These are phyloP conservation scores for Fusarium caatingaense DNA, from an alignment of 2,329 filamentous ascomycete species.

Conservation along the genomic window DNA sequence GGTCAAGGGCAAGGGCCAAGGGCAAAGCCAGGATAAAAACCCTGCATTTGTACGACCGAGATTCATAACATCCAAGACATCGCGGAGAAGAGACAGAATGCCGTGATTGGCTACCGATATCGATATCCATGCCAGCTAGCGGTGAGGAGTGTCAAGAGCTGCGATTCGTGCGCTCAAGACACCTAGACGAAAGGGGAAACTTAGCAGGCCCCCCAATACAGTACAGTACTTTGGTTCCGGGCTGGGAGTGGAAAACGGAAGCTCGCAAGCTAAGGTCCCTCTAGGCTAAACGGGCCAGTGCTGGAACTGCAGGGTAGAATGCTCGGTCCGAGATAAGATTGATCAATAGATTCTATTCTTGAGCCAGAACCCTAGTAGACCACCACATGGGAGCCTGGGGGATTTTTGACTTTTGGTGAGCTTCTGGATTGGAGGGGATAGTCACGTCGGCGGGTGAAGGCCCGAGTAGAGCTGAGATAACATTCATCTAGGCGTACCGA, in stretches of 20 bases:
- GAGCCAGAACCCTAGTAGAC: constrained; percentile 10
- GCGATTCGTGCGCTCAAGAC: constrained; percentile 31
- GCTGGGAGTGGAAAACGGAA: background rate
- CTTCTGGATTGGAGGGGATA: constrained; percentile 26
- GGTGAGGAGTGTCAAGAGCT: constrained; percentile 21
- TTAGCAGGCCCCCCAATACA: background rate
- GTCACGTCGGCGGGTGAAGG: constrained; percentile 1
- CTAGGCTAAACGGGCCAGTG: constrained; percentile 28
- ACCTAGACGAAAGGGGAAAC: constrained; percentile 32
- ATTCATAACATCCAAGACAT: constrained; percentile 28
- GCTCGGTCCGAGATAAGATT: constrained; percentile 21
- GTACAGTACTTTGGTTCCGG: background rate
- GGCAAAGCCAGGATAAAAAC: constrained; percentile 23
- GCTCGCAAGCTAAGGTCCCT: constrained; percentile 19
- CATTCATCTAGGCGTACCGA: background rate
- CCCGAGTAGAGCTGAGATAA: background rate
- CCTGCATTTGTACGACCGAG: constrained; percentile 24
- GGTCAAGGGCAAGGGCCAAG: background rate
- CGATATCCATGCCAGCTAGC: constrained; percentile 34
- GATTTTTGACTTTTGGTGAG: background rate
- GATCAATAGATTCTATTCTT: background rate
- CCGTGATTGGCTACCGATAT: constrained; percentile 38
- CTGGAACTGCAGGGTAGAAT: constrained; percentile 16
- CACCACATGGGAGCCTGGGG: constrained; percentile 6
- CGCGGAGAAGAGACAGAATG: constrained; percentile 28